Evolutionary conservation across 345 rosid genomes (phyloP).

Genomic region (Acer saccharum): DNA sequence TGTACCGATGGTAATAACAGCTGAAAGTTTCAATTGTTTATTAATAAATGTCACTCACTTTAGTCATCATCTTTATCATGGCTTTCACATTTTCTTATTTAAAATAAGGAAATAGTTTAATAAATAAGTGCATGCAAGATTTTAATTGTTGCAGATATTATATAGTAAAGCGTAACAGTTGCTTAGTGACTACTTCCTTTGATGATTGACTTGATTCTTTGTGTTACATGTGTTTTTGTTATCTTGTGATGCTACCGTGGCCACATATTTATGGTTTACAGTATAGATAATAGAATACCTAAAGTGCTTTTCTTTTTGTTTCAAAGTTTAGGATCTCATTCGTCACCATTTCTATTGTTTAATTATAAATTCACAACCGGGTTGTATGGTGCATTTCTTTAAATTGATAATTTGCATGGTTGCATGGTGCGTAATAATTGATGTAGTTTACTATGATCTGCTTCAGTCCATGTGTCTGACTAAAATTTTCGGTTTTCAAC

Average conservation of each 20-base stretch:
- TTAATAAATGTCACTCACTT: background rate
- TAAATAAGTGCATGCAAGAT: background rate
- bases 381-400: background rate
- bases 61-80: background rate
- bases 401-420: background rate
- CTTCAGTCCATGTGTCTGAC: background rate
- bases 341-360: background rate
- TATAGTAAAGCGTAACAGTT: background rate
- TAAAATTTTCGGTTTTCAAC: background rate
- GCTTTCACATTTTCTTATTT: background rate
- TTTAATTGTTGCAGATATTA: slow-evolving; percentile 6
- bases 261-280: background rate
- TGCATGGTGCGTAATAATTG: background rate
- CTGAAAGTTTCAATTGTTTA: slow-evolving; percentile 1
- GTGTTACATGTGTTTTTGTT: background rate
- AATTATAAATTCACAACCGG: background rate
- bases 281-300: background rate
- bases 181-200: background rate
- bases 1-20: slow-evolving; percentile 83
- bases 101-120: background rate
- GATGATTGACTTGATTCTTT: background rate
- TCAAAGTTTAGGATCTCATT: slow-evolving; percentile 1
- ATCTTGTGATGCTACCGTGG: background rate
- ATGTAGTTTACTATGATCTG: background rate
- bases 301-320: background rate